Base-by-base conservation (phyloP, 352 stramenopile species). In the Aphanomyces invadans region DNA sequence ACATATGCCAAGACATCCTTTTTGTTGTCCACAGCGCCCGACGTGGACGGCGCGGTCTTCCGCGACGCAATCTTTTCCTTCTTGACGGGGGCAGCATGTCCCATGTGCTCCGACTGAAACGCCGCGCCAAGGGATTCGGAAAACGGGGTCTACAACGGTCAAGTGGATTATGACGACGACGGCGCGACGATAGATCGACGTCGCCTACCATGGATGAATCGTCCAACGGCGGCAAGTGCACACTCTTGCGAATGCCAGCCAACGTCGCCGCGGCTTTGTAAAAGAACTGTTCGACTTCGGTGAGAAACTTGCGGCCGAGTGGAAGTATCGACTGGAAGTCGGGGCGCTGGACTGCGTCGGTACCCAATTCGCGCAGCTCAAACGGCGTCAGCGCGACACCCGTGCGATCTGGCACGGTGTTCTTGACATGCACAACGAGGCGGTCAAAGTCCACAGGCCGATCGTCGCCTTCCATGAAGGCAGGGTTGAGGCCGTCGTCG, bases 401-500 rank as follows among this genome's bases (percentile, higher is more conserved):
- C 54, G 88, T 75, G 4, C 73, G 77, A 52, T 94, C 85, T 1
- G 83, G 83, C 5, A 92, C 72, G 10, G 83, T 92, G 57, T 81
- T 86, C 21, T 83, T 83, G 33, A 99, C 90, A 66, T 97, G 81
- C 28, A 96, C 75, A 33, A 95, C 75, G 19, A 99, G 73, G 26
- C 96, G 89, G 39, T 97, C 79, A 68, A 98, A 99, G 68, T 99
- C 90, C 25, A 99, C 96, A 0, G 97, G 97, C 31, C 93, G 79
- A 68, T 98, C 95, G 69, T 95, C 87, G 42, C 82, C 79, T 71
- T 97, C 91, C 96, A 99, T 99, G 72, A 91, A 96, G 42, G 94
- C 88, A 28, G 97, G 97, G 75, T 99, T 98, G 53, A 99, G 73
- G 15, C 95, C 96, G 76, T 99, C 98, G 72, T 99, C 98, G 65